Evolutionary conservation across 176 grass and related monocot species (phyloP), one percentile per base, ranked within the genome.

Genomic region (Pharus latifolius): DNA sequence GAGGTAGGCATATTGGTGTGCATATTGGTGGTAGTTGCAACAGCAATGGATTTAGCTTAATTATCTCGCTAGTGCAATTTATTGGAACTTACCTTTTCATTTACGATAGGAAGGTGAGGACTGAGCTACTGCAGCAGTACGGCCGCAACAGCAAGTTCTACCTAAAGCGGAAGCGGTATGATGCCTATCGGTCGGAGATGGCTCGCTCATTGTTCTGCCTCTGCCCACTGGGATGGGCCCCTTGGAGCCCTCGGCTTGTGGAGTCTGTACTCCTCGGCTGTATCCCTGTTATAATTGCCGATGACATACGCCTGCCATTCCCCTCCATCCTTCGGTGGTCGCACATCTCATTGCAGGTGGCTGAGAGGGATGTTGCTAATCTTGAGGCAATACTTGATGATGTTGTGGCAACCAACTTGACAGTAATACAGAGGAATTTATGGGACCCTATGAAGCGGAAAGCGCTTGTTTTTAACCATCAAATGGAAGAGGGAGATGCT

Each of bases 191-290:
- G 45, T 74, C 80, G 11, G 93, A 96, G 83, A 96, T 96, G 66
- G 85, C 88, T 28, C 80, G 86, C 7, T 92, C 93, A 0, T 56
- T 87, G 16, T 96, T 92, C 80, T 96, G 93, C 42, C 77, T 96
- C 29, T 96, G 93, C 54, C 93, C 93, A 0, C 69, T 96, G 55
- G 93, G 93, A 38, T 96, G 93, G 93, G 93, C 93, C 1, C 93
- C 93, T 2, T 96, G 93, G 93, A 96, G 93, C 49, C 89, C 94
- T 31, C 77, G 94, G 45, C 78, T 97, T 0, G 86, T 97, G 56
- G 93, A 97, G 72, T 83, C 93, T 16, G 94, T 97, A 41, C 74
- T 86, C 13, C 78, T 92, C 1, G 94, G 94, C 1, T 97, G 94
- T 52, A 50, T 97, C 6, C 94, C 94, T 0, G 86, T 97, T 27